phyloP scores from a whole-genome alignment of 2,329 filamentous ascomycete species.

The Onygenales sp. region DNA sequence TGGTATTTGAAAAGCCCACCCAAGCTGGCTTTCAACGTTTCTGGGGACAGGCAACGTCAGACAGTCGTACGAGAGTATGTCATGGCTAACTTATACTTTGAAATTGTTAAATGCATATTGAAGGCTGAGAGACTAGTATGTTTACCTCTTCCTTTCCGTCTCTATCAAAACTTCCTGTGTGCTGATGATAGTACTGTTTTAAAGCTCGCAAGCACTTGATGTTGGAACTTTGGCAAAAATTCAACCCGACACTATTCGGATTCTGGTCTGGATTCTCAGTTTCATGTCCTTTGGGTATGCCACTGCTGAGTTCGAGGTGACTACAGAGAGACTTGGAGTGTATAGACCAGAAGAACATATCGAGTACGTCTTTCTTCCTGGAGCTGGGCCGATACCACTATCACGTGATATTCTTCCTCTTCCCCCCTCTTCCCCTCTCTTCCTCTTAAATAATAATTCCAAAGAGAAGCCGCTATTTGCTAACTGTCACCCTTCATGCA shows the following conservation, averaged over 20 bases:
- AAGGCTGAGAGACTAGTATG: constrained; percentile 58
- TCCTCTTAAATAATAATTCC: not conserved
- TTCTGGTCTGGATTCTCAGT: constrained; percentile 72
- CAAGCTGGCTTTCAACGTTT: too few species aligned
- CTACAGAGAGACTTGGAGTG: constrained; percentile 66
- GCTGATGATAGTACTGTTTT: not conserved
- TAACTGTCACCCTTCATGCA: constrained; percentile 49
- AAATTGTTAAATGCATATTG: too few species aligned
- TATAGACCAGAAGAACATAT: constrained; percentile 63
- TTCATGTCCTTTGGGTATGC: constrained; percentile 77
- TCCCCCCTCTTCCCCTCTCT: not conserved
- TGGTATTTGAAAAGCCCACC: constrained; percentile 38
- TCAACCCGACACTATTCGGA: constrained; percentile 66
- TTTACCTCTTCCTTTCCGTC: constrained; percentile 1
- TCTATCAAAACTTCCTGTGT: not conserved
- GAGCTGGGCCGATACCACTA: not conserved
- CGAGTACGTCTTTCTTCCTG: constrained; percentile 25
- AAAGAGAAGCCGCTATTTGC: not conserved
- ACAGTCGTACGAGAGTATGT: too few species aligned
- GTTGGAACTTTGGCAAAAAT: constrained; percentile 71
- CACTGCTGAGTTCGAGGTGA: constrained; percentile 79
- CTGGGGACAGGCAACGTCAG: too few species aligned
- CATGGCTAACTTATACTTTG: too few species aligned
- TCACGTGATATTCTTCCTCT: not conserved
- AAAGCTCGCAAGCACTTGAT: constrained; percentile 64